Base-by-base conservation (phyloP, 306 rosid genomes). In the Inga leiocalycina region DNA sequence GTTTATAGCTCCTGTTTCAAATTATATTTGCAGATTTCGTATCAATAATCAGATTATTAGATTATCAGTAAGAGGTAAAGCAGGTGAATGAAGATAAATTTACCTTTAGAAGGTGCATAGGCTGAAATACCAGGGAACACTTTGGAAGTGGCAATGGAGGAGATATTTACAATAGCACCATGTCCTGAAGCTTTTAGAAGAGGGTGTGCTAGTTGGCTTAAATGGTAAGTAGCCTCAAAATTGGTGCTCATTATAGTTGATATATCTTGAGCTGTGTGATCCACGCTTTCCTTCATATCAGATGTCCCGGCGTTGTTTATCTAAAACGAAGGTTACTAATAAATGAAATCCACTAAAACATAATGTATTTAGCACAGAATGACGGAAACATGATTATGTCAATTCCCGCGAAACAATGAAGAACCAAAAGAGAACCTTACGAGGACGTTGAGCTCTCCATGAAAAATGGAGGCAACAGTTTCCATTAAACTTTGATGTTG, bases 391-490 rank as follows among this genome's bases (percentile, higher is more conserved):
- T 51, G 59, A 56, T 56, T 27, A 56, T 9, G 4, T n/a, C 34
- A 32, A 32, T 32, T 32, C 34, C 61, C 76, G 30, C 30, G 30
- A 27, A 27, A 27, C 30, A 27, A 27, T 27, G 30, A 27, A 27
- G 30, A 27, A 27, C 30, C 30, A 27, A 27, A 27, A 27, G 30
- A 27, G 30, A 27, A 27, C 30, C 30, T 27, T 32, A 85, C 82
- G 4, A 85, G 72, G 52, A 85, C 77, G 72, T 81, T 71, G 62
- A 85, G 85, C 79, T 85, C 81, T 71, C 85, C 85, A 1, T 85
- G 64, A 16, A 81, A 74, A 43, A 57, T 15, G 5, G 72, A 30
- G 15, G 75, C n/a, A 16, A 61, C 79, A 74, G 0, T 75, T 48
- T 76, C 35, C 71, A 86, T 83, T n/a, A 82, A 19, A 2, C 43